Percentiles rank a stretch among this genome's conserved stretches.
These are phyloP conservation scores for Teratosphaeria destructans DNA, from an alignment of 2,329 filamentous ascomycete genomes.

Conservation along the genomic window DNA sequence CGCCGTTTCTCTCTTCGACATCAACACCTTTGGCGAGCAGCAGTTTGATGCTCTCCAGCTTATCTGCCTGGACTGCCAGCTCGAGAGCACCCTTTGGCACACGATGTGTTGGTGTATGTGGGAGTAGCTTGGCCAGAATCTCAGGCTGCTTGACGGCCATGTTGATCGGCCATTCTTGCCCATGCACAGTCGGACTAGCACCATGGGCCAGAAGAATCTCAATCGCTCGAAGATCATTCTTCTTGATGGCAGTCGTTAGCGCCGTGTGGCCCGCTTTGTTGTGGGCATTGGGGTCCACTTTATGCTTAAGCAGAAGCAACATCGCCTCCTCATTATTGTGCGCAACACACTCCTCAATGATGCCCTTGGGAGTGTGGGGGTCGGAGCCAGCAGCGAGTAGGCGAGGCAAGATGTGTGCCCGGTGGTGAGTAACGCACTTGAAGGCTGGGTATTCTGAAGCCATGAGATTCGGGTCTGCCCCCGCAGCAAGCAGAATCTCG, in stretches of 20 bases:
- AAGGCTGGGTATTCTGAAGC: constrained; percentile 56
- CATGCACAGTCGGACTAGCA: constrained; percentile 52
- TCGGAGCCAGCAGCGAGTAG: constrained; percentile 52
- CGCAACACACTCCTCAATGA: constrained; percentile 54
- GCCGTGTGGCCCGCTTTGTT: constrained; percentile 49
- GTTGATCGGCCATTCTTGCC: constrained; percentile 60
- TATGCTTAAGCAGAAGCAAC: constrained; percentile 50
- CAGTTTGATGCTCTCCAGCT: constrained; percentile 57
- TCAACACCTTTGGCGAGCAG: constrained; percentile 54
- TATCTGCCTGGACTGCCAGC: constrained; percentile 55
- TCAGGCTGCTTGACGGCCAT: constrained; percentile 55
- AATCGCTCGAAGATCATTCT: constrained; percentile 49
- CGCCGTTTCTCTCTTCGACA: constrained; percentile 62
- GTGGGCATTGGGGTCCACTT: constrained; percentile 51
- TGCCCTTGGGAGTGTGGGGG: constrained; percentile 50
- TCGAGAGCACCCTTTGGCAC: constrained; percentile 58
- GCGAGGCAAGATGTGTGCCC: constrained; percentile 49
- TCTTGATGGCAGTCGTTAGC: constrained; percentile 55
- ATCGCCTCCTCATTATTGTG: constrained; percentile 52
- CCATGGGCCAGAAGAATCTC: constrained; percentile 48
- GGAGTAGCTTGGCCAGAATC: constrained; percentile 50
- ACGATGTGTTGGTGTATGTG: constrained; percentile 46
- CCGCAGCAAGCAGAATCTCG: constrained; percentile 43
- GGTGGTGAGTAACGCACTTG: constrained; percentile 58
- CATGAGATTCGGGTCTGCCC: constrained; percentile 37